Evolutionary conservation across 768 basidiomycete genomes (phyloP).

Genomic region (Lactarius pseudohatsudake): DNA sequence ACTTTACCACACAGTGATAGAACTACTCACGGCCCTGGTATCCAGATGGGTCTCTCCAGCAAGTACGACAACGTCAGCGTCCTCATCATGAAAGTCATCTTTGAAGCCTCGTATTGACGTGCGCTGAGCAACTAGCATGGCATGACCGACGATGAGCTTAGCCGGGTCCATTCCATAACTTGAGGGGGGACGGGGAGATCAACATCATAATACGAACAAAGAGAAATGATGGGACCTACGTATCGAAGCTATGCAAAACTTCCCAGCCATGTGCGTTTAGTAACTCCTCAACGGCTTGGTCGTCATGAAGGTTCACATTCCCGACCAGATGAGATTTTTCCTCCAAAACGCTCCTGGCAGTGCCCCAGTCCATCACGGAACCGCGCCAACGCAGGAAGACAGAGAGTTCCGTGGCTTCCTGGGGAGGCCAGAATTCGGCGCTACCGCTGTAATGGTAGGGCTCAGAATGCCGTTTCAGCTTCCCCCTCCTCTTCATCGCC

Average conservation of each 20-base stretch:
- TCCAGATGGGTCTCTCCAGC: slow-evolving; percentile 42
- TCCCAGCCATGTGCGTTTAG: slow-evolving; percentile 43
- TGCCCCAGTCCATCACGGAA: slow-evolving; percentile 11
- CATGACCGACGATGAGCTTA: slow-evolving; percentile 42
- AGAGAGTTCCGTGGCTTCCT: slow-evolving; percentile 10
- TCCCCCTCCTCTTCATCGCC: slow-evolving; percentile 37
- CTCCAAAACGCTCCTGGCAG: not conserved
- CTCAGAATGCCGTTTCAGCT: slow-evolving; percentile 32
- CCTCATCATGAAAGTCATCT: slow-evolving; percentile 40
- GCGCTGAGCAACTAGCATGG: slow-evolving; percentile 39
- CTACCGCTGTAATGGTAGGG: slow-evolving; percentile 23
- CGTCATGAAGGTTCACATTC: slow-evolving; percentile 30
- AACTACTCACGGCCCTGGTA: slow-evolving; percentile 41
- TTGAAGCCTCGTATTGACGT: slow-evolving; percentile 40
- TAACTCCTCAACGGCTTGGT: slow-evolving; percentile 36
- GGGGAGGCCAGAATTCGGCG: slow-evolving; percentile 15
- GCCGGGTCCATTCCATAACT: slow-evolving; percentile 46
- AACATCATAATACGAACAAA: not conserved
- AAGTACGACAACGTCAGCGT: slow-evolving; percentile 42
- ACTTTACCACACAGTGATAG: not conserved
- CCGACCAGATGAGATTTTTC: not conserved
- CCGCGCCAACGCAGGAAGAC: slow-evolving; percentile 6
- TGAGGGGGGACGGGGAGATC: slow-evolving; percentile 2
- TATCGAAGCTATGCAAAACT: slow-evolving; percentile 42
- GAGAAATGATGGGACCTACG: slow-evolving; percentile 36